Percentiles rank a stretch among this genome's conserved stretches.
phyloP scores from a whole-genome alignment of 176 grass and related monocot genomes.

The Echinochloa phyllopogon region DNA sequence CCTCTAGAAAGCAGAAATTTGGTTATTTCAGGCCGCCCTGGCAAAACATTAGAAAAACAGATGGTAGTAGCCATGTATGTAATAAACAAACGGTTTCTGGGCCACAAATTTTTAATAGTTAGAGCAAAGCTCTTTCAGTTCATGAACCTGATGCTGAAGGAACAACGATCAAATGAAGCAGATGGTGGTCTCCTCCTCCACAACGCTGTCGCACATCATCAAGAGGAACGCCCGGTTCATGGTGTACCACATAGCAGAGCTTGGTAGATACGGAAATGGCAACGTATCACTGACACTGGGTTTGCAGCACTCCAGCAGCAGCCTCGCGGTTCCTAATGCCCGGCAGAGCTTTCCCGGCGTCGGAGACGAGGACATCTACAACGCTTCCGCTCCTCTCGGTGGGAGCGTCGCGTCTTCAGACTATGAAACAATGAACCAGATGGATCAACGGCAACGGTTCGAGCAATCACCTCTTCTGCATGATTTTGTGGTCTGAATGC shows the following conservation, averaged over 20 bases:
- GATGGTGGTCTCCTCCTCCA: slow-evolving; percentile 63
- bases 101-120: too few species aligned
- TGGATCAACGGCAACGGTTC: slow-evolving; percentile 69
- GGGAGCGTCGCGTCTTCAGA: slow-evolving; percentile 44
- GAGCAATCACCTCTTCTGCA: slow-evolving; percentile 79
- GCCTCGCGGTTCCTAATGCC: slow-evolving; percentile 53
- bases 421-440: slow-evolving; percentile 60
- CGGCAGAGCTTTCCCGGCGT: slow-evolving; percentile 63
- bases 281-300: slow-evolving; percentile 87
- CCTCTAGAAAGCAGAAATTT: slow-evolving; percentile 56
- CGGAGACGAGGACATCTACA: slow-evolving; percentile 69
- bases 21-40: slow-evolving; percentile 43
- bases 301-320: slow-evolving; percentile 67
- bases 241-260: slow-evolving; percentile 69
- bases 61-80: slow-evolving; percentile 4
- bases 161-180: slow-evolving; percentile 47
- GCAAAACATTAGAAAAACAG: slow-evolving; percentile 24
- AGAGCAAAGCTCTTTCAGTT: too few species aligned
- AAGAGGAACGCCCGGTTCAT: slow-evolving; percentile 58
- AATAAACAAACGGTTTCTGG: background rate
- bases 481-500: slow-evolving; percentile 95
- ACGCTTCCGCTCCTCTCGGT: slow-evolving; percentile 54
- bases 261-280: slow-evolving; percentile 68
- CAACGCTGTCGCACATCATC: slow-evolving; percentile 38
- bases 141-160: slow-evolving; percentile 90